These are phyloP conservation scores for Cucurbitaria berberidis DNA, from an alignment of 2,329 filamentous ascomycete species.

Conservation along the genomic window DNA sequence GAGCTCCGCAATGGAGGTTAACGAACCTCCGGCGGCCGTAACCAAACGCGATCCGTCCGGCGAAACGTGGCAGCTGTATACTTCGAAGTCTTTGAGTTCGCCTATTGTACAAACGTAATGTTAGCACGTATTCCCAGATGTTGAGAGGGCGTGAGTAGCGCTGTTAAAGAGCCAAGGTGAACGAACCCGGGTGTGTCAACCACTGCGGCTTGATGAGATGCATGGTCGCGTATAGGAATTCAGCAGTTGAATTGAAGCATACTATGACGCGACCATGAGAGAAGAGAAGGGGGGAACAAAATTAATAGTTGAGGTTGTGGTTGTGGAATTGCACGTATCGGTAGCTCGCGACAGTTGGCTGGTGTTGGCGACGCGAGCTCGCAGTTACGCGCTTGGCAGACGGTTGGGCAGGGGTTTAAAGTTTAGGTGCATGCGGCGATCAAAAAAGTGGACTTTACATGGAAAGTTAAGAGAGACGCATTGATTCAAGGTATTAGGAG, in stretches of 20 bases:
- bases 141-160: neutral
- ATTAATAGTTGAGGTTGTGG: constrained; percentile 16
- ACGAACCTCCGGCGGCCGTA: constrained; percentile 87
- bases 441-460: constrained; percentile 18
- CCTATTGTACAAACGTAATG: constrained; percentile 57
- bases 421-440: constrained; percentile 43
- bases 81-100: constrained; percentile 97
- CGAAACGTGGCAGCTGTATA: constrained; percentile 97
- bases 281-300: neutral
- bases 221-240: constrained; percentile 46
- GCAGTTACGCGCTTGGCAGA: constrained; percentile 34
- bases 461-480: neutral
- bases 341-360: constrained; percentile 38
- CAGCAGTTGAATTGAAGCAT: constrained; percentile 24
- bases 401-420: constrained; percentile 38
- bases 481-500: neutral
- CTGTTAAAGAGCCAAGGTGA: constrained; percentile 20
- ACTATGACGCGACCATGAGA: constrained; percentile 36
- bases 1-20: constrained; percentile 18
- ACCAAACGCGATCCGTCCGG: constrained; percentile 90
- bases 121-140: constrained; percentile 16
- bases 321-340: constrained; percentile 24
- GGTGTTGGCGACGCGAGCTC: constrained; percentile 40
- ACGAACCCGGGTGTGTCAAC: constrained; percentile 87
- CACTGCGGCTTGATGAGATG: constrained; percentile 88